Evolutionary conservation across 345 rosid species (phyloP), one percentile per base, ranked within the genome.

Genomic region (Adansonia digitata): DNA sequence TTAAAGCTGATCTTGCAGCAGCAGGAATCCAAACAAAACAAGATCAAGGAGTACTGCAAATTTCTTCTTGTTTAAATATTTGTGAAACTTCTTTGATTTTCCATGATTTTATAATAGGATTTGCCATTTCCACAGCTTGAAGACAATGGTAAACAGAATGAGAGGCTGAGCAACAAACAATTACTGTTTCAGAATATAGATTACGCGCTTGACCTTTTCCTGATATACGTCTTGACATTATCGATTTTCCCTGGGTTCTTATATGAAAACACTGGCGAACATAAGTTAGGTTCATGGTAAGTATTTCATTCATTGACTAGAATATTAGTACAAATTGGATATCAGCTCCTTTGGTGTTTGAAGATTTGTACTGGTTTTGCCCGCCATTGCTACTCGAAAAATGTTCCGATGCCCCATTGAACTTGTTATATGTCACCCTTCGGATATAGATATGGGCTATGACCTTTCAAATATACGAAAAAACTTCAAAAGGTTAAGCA

Each of bases 161-260:
- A 77, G 17, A 85, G 92, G 22, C 80, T 92, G 77, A 86, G 82
- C 89, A 87, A 46, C 29, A 91, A 83, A 76, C 82, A 90, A 55
- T 67, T 94, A 22, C 73, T 92, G 42, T 4, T 77, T 37, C 83
- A 86, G 71, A 92, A 91, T 57, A 79, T 86, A 34, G 98, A 94
- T 79, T 91, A 88, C 60, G 86, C 82, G 62, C 51, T 88, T 35
- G 96, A 90, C 48, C 74, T 94, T 35, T 82, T 75, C 73, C 81
- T 94, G 45, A 86, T 87, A 42, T 92, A 88, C 57, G 88, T 89
- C 14, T 77, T 90, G 46, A 91, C 98, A 46, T 67, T 91, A 26
- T 85, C 98, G 0, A 91, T 94, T 29, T 90, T 92, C 60, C 98
- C 97, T 0, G 95, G 98, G 2, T 92, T 94, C 84, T 49, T 94